Percentiles rank a stretch among this genome's conserved stretches.
Conservation (phyloP, 768 basidiomycete genomes). For the Pseudohyphozyma bogoriensis region DNA sequence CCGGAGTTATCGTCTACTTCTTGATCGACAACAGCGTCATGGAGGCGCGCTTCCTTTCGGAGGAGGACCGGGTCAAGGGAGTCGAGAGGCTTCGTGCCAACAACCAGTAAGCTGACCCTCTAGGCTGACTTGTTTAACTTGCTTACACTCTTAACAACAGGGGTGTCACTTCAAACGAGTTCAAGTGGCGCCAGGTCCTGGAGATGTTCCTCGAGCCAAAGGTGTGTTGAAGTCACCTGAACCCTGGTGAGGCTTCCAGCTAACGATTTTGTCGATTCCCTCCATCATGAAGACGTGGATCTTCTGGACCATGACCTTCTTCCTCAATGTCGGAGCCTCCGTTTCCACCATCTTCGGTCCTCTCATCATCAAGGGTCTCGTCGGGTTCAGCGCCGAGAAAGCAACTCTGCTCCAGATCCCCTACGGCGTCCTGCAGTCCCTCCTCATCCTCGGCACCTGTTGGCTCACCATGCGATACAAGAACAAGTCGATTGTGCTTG, state of each 20-base stretch:
- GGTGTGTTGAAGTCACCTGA: too few species aligned
- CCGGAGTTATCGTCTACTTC: slow-evolving; percentile 19
- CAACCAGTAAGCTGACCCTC: too few species aligned
- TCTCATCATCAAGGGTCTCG: slow-evolving; percentile 24
- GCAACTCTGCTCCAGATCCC: slow-evolving; percentile 6
- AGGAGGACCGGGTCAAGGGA: slow-evolving; percentile 29
- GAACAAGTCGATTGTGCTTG: slow-evolving; percentile 32
- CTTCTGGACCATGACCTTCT: slow-evolving; percentile 17
- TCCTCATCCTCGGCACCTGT: slow-evolving; percentile 30
- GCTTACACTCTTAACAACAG: too few species aligned
- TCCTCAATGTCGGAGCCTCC: slow-evolving; percentile 19
- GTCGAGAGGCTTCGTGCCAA: slow-evolving; percentile 32
- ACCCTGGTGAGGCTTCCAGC: too few species aligned
- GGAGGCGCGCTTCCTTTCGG: slow-evolving; percentile 27
- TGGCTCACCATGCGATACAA: slow-evolving; percentile 31
- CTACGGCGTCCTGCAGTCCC: slow-evolving; percentile 33
- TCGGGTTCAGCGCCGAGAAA: slow-evolving; percentile 9
- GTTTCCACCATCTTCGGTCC: slow-evolving; percentile 30
- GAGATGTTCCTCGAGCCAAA: slow-evolving; percentile 26
- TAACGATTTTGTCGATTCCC: too few species aligned
- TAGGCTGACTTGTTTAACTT: too few species aligned
- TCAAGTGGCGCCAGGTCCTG: slow-evolving; percentile 18
- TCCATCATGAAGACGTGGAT: slow-evolving; percentile 26
- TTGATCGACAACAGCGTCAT: slow-evolving; percentile 26
- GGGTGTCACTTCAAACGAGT: slow-evolving; percentile 1